These are phyloP conservation scores for Cyclotella atomus DNA, from an alignment of 108 stramenopile species.

Conservation along the genomic window DNA sequence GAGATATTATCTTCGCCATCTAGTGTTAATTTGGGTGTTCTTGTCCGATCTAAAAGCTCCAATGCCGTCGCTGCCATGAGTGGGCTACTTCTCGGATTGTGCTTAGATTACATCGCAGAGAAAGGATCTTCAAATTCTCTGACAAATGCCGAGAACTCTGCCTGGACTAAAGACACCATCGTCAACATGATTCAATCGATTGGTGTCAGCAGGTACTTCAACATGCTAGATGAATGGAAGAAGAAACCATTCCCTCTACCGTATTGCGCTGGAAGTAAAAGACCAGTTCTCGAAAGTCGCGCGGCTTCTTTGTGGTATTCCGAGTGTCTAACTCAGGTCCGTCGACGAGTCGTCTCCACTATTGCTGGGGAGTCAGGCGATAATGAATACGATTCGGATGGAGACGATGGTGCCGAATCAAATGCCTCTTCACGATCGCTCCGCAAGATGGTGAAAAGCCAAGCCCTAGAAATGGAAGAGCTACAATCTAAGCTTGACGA, in stretches of 20 bases:
- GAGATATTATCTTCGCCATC: conserved; percentile 56
- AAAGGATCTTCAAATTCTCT: neutral
- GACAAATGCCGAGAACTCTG: conserved; percentile 30
- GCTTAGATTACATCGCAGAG: conserved; percentile 61
- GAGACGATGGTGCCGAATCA: neutral
- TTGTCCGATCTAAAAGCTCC: conserved; percentile 32
- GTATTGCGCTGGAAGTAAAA: conserved; percentile 25
- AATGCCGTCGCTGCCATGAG: conserved; percentile 45
- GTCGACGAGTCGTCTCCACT: conserved; percentile 70
- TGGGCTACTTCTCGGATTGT: conserved; percentile 68
- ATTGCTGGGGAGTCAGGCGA: conserved; percentile 53
- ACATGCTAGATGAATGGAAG: conserved; percentile 49
- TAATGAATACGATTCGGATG: conserved; percentile 43
- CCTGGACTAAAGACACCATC: conserved; percentile 49
- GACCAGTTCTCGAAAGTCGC: conserved; percentile 50
- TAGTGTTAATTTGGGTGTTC: conserved; percentile 43
- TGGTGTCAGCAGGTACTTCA: conserved; percentile 43
- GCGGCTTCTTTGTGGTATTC: conserved; percentile 58
- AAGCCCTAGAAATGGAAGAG: conserved; percentile 72
- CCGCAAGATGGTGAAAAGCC: conserved; percentile 62
- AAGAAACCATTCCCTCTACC: conserved; percentile 38
- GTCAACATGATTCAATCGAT: conserved; percentile 49
- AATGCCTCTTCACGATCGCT: conserved; percentile 43
- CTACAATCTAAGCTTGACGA: conserved; percentile 54
- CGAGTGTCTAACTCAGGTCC: conserved; percentile 58